phyloP scores from a whole-genome alignment of 2,329 filamentous ascomycete genomes.

The Rutstroemia sp. region DNA sequence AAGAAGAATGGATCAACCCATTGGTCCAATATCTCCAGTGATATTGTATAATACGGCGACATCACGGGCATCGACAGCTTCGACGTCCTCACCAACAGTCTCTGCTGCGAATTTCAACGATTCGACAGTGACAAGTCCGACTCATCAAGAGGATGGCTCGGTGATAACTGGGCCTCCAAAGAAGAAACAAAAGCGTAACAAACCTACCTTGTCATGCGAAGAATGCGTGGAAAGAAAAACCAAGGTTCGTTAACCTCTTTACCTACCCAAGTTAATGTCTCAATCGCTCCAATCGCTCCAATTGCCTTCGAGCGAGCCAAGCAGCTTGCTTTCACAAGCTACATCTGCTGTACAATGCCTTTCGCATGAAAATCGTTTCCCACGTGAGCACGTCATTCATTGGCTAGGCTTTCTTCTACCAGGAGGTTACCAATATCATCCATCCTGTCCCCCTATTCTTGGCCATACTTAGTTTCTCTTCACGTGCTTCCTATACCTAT shows the following conservation, averaged over 20 bases:
- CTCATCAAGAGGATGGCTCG: constrained; percentile 13
- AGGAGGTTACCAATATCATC: no score
- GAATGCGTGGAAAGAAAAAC: constrained; percentile 80
- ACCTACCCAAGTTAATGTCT: background rate
- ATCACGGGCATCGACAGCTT: background rate
- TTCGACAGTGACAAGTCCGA: constrained; percentile 5
- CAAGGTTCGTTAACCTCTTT: constrained; percentile 44
- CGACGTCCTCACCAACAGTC: constrained; percentile 14
- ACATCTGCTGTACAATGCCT: background rate
- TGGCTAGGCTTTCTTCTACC: no score
- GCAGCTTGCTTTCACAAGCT: background rate
- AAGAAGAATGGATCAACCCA: constrained; percentile 13
- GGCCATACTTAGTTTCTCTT: no score
- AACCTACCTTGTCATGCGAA: constrained; percentile 70
- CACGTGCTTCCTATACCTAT: no score
- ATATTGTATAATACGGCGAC: constrained; percentile 10
- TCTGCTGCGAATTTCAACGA: constrained; percentile 16
- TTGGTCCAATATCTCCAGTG: constrained; percentile 12
- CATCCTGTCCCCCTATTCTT: no score
- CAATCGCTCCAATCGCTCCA: background rate
- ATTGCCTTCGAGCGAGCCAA: background rate
- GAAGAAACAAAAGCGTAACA: constrained; percentile 79
- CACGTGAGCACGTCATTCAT: no score
- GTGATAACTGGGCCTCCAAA: constrained; percentile 15
- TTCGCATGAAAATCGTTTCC: background rate